Conservation (phyloP, 305 asterid genomes). For the Rubia occidens region DNA sequence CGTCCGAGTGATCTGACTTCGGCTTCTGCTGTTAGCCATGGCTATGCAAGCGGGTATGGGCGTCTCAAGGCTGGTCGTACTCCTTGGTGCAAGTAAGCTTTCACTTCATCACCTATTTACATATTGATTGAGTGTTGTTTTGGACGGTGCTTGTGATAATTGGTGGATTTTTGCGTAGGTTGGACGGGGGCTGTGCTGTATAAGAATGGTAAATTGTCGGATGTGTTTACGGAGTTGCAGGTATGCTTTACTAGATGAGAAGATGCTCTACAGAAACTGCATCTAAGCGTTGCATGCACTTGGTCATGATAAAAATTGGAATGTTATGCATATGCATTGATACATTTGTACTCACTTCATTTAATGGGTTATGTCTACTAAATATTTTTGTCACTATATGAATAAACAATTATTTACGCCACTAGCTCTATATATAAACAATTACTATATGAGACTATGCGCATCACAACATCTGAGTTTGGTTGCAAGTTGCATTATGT, state of each 20-base stretch:
- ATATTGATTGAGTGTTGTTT: not conserved
- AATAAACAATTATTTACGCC: not conserved
- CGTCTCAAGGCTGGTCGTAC: constrained; percentile 44
- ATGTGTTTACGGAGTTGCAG: constrained; percentile 68
- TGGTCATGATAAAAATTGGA: no score
- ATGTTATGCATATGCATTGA: no score
- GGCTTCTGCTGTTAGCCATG: constrained; percentile 28
- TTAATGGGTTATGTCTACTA: no score
- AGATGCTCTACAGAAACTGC: no score
- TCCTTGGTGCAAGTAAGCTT: constrained; percentile 61
- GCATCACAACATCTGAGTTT: not conserved
- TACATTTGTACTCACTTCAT: no score
- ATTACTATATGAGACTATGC: no score
- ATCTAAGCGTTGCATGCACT: no score
- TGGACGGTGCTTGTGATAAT: not conserved
- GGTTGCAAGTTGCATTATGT: not conserved
- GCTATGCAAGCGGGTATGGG: constrained; percentile 80
- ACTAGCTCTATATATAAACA: not conserved
- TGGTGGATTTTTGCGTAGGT: constrained; percentile 31
- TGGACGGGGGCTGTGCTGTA: constrained; percentile 65
- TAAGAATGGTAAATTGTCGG: constrained; percentile 72
- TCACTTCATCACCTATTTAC: not conserved
- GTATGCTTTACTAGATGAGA: constrained; percentile 23
- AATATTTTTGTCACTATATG: no score
- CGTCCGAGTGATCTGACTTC: not conserved